Percentiles rank a stretch among this genome's conserved stretches.
Evolutionary conservation across 768 basidiomycete genomes (phyloP).

Genomic region (Antrodiella citrinella): DNA sequence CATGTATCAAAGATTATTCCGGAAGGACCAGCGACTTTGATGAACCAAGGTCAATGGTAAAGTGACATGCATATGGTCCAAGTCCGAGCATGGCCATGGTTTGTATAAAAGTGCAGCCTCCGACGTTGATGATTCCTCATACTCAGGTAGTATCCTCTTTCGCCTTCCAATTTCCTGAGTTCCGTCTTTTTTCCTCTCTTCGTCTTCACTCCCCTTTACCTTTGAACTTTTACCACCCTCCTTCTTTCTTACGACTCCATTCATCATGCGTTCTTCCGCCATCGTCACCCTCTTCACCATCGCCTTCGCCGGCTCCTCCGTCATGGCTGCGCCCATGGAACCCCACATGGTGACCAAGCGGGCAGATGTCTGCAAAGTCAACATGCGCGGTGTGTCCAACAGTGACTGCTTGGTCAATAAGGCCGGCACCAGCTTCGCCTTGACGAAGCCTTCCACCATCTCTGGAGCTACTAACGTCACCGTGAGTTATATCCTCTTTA

Average conservation of each 20-base stretch:
- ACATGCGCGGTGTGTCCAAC: background rate
- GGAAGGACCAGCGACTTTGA: too few relatives aligned
- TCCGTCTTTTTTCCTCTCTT: background rate
- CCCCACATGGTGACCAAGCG: background rate
- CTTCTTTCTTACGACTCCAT: background rate
- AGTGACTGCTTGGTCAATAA: background rate
- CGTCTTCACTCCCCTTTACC: background rate
- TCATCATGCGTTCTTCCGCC: background rate
- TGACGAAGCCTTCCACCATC: background rate
- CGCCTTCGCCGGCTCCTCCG: background rate
- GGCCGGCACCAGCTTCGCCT: background rate
- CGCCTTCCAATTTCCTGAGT: background rate
- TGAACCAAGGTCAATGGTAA: too few relatives aligned
- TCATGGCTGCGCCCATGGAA: background rate
- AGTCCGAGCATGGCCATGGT: too few relatives aligned
- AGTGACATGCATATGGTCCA: too few relatives aligned
- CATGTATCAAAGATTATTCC: too few relatives aligned
- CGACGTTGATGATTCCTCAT: background rate
- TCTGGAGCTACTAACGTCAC: background rate
- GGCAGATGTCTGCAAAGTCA: background rate
- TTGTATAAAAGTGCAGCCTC: background rate
- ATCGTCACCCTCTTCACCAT: background rate
- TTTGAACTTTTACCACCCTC: background rate
- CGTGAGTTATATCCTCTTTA: too few relatives aligned
- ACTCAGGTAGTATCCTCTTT: background rate